phyloP scores from a whole-genome alignment of 1,139 yeast genomes.

The Nakaseomyces delphensis region DNA sequence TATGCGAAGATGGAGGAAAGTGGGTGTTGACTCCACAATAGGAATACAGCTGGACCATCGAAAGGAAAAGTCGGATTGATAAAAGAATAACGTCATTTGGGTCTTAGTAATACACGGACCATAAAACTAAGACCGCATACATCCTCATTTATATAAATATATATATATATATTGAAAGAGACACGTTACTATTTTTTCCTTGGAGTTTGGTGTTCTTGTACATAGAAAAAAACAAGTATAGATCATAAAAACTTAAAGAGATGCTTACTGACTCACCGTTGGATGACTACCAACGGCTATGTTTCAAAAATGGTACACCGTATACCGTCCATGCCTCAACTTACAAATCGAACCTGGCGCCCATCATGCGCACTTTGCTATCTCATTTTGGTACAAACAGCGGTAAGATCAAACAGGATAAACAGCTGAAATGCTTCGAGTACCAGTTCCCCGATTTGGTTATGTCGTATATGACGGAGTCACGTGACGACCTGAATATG shows the following conservation, averaged over 20 bases:
- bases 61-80: constrained; percentile 1
- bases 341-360: constrained; percentile 5
- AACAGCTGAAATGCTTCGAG: constrained; percentile 24
- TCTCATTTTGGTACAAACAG: not conserved
- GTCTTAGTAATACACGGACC: too few species aligned
- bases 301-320: constrained; percentile 8
- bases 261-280: constrained; percentile 21
- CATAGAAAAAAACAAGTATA: not conserved
- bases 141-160: not conserved
- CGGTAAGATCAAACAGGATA: constrained; percentile 10
- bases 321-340: not conserved
- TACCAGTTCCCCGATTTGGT: constrained; percentile 21
- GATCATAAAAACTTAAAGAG: constrained; percentile 6
- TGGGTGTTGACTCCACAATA: not conserved
- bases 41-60: not conserved
- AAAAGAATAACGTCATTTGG: constrained; percentile 2
- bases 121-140: not conserved
- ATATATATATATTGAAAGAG: not conserved
- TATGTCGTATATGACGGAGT: not conserved
- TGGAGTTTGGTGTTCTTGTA: not conserved
- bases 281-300: constrained; percentile 29
- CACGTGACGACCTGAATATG: constrained; percentile 10
- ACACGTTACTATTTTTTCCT: too few species aligned
- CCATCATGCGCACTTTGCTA: not conserved
- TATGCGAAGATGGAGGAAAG: too few species aligned